phyloP scores from a whole-genome alignment of 768 basidiomycete genomes.

The Tulasnella sp. region DNA sequence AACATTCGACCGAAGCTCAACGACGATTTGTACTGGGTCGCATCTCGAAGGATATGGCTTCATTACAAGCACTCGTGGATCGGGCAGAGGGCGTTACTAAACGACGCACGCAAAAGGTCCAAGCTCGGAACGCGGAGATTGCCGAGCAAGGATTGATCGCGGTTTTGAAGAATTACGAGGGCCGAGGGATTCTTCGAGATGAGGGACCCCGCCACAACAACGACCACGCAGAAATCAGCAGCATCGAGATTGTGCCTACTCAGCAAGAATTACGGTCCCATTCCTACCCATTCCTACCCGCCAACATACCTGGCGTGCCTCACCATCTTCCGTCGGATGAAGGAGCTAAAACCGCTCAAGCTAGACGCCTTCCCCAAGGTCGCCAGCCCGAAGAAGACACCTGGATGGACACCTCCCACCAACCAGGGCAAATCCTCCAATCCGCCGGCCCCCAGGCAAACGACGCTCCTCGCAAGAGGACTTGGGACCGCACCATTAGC shows the following conservation, averaged over 20 bases:
- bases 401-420: no score
- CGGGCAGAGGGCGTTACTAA: slow-evolving; percentile 30
- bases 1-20: slow-evolving; percentile 21
- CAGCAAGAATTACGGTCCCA: slow-evolving; percentile 46
- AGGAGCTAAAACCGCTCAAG: no score
- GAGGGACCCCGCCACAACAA: slow-evolving; percentile 58
- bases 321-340: slow-evolving; percentile 45
- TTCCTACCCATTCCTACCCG: slow-evolving; percentile 46
- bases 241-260: slow-evolving; percentile 58
- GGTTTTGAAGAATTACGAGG: slow-evolving; percentile 37
- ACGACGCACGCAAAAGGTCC: not conserved
- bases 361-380: no score
- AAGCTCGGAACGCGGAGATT: slow-evolving; percentile 19
- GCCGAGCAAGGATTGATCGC: slow-evolving; percentile 29
- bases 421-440: no score
- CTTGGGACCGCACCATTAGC: no score
- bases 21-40: slow-evolving; percentile 32
- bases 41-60: slow-evolving; percentile 27
- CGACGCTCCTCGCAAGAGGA: no score
- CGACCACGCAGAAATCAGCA: slow-evolving; percentile 40
- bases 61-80: no score
- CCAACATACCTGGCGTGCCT: slow-evolving; percentile 45
- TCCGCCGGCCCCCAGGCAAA: no score
- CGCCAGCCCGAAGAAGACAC: no score
- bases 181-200: slow-evolving; percentile 39